Base-by-base conservation (phyloP, 371 early-diverging fungal species). In the Apophysomyces ossiformis region DNA sequence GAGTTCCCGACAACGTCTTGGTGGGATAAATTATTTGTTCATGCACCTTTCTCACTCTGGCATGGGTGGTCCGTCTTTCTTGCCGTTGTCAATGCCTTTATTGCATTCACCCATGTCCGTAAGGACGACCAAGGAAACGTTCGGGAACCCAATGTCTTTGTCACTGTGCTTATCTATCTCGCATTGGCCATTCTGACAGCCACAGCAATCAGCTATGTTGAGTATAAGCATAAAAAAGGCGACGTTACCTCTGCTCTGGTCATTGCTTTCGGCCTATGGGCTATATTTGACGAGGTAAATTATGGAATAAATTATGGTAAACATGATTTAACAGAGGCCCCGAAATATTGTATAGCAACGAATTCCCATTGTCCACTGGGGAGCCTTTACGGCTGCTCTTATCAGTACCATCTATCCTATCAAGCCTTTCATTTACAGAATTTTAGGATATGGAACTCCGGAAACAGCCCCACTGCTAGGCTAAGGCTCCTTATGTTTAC, bases 1-100 rank as follows among this genome's bases (percentile, higher is more conserved):
- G 66, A 81, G 56, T 77, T 76, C 39, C 79, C 85, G 16, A 72
- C 82, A 35, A 60, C 68, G 11, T 80, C 76, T 43, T 73, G 75
- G 71, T 74, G 67, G 44, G 86, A 90, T 58, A 75, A 73, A 58
- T 46, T 90, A 63, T 86, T 90, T 58, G 74, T 91, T 65, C 92
- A 90, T 71, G 86, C 89, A 39, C 92, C 92, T 56, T 87, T 91
- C 81, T 89, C 90, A 44, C 76, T 91, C 58, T 90, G 85, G 81
- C 90, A 91, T 78, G 92, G 86, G 56, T 88, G 89, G 87, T 77
- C 89, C 57, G 83, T 86, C 60, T 89, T 85, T 60, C 72, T 87
- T 54, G 75, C 79, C 70, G 82, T 87, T 61, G 63, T 89, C 70
- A 88, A 87, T 72, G 58, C 84, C 62, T 84, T 90, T 71, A 87